phyloP scores from a whole-genome alignment of 371 early-diverging fungal species.

The Mucor ambiguus region DNA sequence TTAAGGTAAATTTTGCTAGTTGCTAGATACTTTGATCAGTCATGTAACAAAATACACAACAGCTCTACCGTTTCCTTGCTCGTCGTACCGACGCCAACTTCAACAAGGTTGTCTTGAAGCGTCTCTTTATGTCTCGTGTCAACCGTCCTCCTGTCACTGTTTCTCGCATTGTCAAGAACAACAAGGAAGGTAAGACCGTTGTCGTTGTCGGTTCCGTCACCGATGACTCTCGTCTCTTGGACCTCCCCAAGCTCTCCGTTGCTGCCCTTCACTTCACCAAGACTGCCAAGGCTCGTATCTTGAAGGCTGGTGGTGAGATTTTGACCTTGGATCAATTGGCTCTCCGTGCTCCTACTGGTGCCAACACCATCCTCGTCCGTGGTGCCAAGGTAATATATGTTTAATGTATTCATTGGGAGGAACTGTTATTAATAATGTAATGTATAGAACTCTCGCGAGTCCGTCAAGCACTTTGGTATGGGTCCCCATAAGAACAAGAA shows the following conservation, averaged over 20 bases:
- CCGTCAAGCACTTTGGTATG: slow-evolving; percentile 85
- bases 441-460: slow-evolving; percentile 93
- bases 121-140: slow-evolving; percentile 97
- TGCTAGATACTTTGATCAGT: background rate
- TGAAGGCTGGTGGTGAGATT: slow-evolving; percentile 98
- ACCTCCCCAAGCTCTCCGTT: slow-evolving; percentile 94
- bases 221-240: slow-evolving; percentile 93
- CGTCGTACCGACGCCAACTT: slow-evolving; percentile 97
- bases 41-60: slow-evolving; percentile 3
- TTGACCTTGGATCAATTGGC: slow-evolving; percentile 99
- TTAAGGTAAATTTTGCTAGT: slow-evolving; percentile 64
- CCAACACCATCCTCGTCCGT: slow-evolving; percentile 94
- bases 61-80: slow-evolving; percentile 98
- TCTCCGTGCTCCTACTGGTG: slow-evolving; percentile 95
- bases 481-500: slow-evolving; percentile 71
- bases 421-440: slow-evolving; percentile 53
- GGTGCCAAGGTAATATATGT: slow-evolving; percentile 79
- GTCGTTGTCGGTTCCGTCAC: slow-evolving; percentile 96
- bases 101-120: slow-evolving; percentile 98
- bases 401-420: slow-evolving; percentile 68
- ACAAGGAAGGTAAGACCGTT: slow-evolving; percentile 81
- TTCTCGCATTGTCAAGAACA: slow-evolving; percentile 82
- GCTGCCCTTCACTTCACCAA: slow-evolving; percentile 94
- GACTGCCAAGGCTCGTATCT: slow-evolving; percentile 95
- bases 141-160: slow-evolving; percentile 96